Percentiles rank a stretch among this genome's conserved stretches.
These are phyloP conservation scores for Camillea tinctor DNA, from an alignment of 2,329 filamentous ascomycete genomes.

Conservation along the genomic window DNA sequence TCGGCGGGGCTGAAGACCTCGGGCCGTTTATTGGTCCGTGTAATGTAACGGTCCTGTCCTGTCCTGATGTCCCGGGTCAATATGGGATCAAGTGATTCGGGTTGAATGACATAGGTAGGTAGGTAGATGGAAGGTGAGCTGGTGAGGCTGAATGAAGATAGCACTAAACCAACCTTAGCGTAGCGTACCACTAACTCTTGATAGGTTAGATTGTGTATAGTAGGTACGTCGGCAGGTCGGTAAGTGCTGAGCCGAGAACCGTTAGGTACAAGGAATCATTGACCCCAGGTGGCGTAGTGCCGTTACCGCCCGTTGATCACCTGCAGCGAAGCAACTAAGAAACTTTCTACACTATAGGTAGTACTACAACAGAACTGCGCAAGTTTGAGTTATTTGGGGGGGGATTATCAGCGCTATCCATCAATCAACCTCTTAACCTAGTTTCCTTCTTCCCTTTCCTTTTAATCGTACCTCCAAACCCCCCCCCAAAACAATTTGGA, in stretches of 20 bases:
- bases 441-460: neutral
- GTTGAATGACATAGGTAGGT: no score
- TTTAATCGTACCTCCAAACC: neutral
- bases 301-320: neutral
- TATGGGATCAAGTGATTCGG: no score
- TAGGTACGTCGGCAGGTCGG: no score
- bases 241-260: no score
- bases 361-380: neutral
- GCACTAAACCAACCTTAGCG: neutral
- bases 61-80: no score
- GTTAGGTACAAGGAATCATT: no score
- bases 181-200: neutral
- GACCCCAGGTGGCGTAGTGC: neutral
- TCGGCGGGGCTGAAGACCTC: neutral
- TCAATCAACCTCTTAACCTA: neutral
- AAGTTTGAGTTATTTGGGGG: neutral
- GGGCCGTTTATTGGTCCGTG: neutral
- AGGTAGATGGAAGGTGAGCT: neutral
- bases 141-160: neutral
- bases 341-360: neutral
- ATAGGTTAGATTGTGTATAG: no score
- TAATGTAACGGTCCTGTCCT: no score
- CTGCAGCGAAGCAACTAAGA: neutral
- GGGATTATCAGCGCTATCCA: neutral
- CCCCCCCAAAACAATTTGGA: neutral